A percentile compares a stretch with the other conserved stretches of the same genome.
These are phyloP conservation scores for Schizothecium vesticola DNA, from an alignment of 495 filamentous ascomycete genomes.

Conservation along the genomic window DNA sequence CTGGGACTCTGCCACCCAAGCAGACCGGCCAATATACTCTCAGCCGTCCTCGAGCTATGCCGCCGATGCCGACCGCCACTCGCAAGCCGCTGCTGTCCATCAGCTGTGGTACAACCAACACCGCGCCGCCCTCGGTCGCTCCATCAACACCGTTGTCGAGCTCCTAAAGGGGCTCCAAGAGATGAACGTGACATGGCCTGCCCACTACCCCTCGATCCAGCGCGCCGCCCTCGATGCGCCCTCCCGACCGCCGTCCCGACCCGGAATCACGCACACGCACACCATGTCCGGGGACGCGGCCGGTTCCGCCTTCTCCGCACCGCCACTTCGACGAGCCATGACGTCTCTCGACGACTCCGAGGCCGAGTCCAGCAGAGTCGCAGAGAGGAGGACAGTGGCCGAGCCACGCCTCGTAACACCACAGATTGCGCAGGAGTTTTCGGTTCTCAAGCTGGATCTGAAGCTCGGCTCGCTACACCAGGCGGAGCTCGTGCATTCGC, in stretches of 20 bases:
- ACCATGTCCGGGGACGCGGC: conserved; percentile 35
- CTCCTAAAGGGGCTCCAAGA: conserved; percentile 71
- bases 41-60: conserved; percentile 24
- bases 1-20: conserved; percentile 49
- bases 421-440: conserved; percentile 93
- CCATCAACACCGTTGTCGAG: conserved; percentile 79
- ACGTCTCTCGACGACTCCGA: conserved; percentile 61
- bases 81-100: conserved; percentile 43
- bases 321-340: conserved; percentile 64
- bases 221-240: conserved; percentile 46
- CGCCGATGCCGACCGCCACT: conserved; percentile 33
- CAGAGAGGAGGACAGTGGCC: conserved; percentile 48
- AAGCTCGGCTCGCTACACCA: conserved; percentile 84
- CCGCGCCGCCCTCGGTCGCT: conserved; percentile 72
- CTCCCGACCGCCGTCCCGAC: conserved; percentile 35
- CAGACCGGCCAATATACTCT: conserved; percentile 54
- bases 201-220: conserved; percentile 86
- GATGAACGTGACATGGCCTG: conserved; percentile 88
- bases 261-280: conserved; percentile 51
- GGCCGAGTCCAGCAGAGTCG: conserved; percentile 68
- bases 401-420: conserved; percentile 80
- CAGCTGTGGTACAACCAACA: conserved; percentile 78
- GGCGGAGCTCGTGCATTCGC: conserved; percentile 88
- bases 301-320: conserved; percentile 21
- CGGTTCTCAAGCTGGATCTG: conserved; percentile 86